phyloP scores from a whole-genome alignment of 192 early-diverging fungal species.

The Lobosporangium transversale region DNA sequence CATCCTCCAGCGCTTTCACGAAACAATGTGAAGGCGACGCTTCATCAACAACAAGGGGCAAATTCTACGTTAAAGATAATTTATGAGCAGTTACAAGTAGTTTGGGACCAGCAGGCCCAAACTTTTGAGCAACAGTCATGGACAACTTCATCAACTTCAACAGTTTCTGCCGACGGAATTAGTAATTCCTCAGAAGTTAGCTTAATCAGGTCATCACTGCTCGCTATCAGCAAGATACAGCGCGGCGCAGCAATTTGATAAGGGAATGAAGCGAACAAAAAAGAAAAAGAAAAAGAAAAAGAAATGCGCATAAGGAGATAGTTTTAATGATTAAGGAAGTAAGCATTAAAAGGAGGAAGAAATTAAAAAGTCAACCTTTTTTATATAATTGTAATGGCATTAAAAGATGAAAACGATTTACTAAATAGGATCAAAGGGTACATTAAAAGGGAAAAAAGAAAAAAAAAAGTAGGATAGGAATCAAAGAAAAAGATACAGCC shows the following conservation, averaged over 20 bases:
- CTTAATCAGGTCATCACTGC: slow-evolving; percentile 1
- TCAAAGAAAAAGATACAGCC: too few species aligned
- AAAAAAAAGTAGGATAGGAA: too few species aligned
- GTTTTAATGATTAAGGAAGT: too few species aligned
- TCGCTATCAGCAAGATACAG: slow-evolving; percentile 8
- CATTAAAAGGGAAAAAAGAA: too few species aligned
- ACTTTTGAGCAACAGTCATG: slow-evolving; percentile 6
- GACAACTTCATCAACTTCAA: slow-evolving; percentile 4
- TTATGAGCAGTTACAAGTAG: slow-evolving; percentile 11
- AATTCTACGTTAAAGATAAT: slow-evolving; percentile 41
- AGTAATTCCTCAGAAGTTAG: slow-evolving; percentile 2
- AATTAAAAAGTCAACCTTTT: too few species aligned
- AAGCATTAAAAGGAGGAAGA: too few species aligned
- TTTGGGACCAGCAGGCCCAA: slow-evolving; percentile 25
- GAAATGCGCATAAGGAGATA: too few species aligned
- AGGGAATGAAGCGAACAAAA: background rate
- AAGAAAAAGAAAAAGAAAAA: background rate
- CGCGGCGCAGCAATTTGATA: slow-evolving; percentile 29
- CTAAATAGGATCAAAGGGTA: too few species aligned
- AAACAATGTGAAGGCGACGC: slow-evolving; percentile 27
- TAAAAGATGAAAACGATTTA: too few species aligned
- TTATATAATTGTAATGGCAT: too few species aligned
- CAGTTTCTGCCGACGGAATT: too few species aligned
- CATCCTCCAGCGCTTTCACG: slow-evolving; percentile 7
- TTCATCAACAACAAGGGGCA: slow-evolving; percentile 46